Conservation (phyloP, 1,284 basidiomycete species). For the Flammula alnicola region DNA sequence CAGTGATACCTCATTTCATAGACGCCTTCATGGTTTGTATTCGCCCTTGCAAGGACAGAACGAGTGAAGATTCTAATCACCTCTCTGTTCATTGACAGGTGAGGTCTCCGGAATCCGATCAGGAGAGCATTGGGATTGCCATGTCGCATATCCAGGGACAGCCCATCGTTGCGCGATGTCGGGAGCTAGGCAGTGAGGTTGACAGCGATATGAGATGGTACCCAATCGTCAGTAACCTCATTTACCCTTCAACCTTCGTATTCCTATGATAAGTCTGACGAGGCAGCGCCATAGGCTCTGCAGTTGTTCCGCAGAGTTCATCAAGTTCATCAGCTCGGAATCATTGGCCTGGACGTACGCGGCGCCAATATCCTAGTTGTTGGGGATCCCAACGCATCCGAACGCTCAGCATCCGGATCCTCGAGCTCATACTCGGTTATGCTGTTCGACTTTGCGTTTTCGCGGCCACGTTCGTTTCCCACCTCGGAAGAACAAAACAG, state of each 20-base stretch:
- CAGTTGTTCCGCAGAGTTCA: background rate
- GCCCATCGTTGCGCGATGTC: background rate
- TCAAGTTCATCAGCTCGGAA: background rate
- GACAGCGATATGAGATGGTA: background rate
- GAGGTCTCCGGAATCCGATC: background rate
- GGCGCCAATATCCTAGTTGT: background rate
- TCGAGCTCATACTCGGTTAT: background rate
- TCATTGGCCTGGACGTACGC: background rate
- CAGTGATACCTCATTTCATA: background rate
- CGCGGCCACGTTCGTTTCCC: too few species aligned
- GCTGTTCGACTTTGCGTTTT: too few species aligned
- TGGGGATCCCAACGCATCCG: background rate
- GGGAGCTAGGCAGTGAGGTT: background rate
- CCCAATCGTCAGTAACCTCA: background rate
- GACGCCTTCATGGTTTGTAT: slow-evolving; percentile 1
- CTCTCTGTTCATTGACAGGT: background rate
- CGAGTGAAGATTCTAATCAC: too few species aligned
- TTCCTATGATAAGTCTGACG: background rate
- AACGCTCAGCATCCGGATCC: too few species aligned
- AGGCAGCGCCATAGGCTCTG: background rate
- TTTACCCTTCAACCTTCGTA: background rate
- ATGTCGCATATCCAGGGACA: background rate
- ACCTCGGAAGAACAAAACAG: too few species aligned
- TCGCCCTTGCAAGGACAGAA: too few species aligned
- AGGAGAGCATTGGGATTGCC: slow-evolving; percentile 2